Base-by-base conservation (phyloP, 345 rosid genomes). In the Cochlearia excelsa region DNA sequence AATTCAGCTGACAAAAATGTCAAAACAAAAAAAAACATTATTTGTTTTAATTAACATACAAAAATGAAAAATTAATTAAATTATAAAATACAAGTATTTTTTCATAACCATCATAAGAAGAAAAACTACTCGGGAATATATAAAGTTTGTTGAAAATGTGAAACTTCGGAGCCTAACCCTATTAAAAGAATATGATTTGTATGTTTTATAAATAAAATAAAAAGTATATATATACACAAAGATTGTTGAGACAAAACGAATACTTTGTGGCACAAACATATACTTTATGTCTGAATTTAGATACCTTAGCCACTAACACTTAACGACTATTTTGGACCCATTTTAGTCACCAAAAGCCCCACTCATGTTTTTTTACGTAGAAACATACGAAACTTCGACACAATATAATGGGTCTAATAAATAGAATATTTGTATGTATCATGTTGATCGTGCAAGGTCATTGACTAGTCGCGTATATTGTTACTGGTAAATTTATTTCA, bases 281-380 rank as follows among this genome's bases (percentile, higher is more conserved):
- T 46, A 53, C 49, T 52, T 35, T 39, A 28, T 54, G 66, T 46
- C 55, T 61, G 61, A 39, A 46, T 47, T 60, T 10, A 68, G 67
- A 61, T 68, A 61, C 73, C 67, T 68, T 37, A 53, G 67, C 66
- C 61, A 60, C 67, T 53, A 67, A 60, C 72, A 60, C 46, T 5
- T 43, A 68, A 59, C 54, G 51, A 46, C 67, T 23, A 46, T 41
- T 60, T 10, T 52, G 37, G 44, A 3, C 67, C 67, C 72, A 68
- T 54, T 59, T 45, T 59, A 10, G 45, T 52, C 40, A 52, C 72
- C 54, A 45, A 52, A 59, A 59, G 16, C 41, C 29, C 35, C 33
- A 51, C 66, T 44, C 49, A 8, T 53, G 48, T 46, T 53, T 37
- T 37, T 6, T 5, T 33, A 3, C 23, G 23, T 16, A 16, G 23